A percentile compares a stretch with the other conserved stretches of the same genome.
Conservation (phyloP, 306 rosid species). For the Fagus crenata region DNA sequence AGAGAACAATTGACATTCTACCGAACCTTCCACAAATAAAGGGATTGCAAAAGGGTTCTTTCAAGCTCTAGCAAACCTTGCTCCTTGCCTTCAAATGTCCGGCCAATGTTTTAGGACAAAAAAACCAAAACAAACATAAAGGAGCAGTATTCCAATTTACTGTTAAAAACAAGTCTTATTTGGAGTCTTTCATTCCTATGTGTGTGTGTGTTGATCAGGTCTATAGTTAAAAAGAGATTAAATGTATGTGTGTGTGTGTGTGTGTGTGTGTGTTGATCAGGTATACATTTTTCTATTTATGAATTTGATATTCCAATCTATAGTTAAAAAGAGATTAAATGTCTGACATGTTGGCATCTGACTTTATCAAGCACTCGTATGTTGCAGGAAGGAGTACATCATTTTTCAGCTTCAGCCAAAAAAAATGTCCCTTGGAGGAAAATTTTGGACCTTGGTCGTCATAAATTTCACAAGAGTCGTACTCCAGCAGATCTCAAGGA, state of each 20-base stretch:
- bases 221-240: too few species aligned
- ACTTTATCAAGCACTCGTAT: neutral
- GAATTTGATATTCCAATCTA: neutral
- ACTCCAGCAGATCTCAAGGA: slow-evolving; percentile 58
- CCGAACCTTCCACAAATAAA: neutral
- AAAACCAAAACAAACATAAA: too few species aligned
- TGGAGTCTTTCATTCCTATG: too few species aligned
- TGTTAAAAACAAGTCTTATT: too few species aligned
- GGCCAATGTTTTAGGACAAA: too few species aligned
- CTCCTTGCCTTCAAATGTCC: too few species aligned
- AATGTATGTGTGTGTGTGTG: too few species aligned
- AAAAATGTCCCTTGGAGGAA: slow-evolving; percentile 44
- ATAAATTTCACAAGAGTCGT: slow-evolving; percentile 40
- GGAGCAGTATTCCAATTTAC: too few species aligned
- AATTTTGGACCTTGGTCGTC: slow-evolving; percentile 45
- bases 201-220: too few species aligned
- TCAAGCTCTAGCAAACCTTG: neutral
- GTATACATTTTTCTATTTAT: neutral
- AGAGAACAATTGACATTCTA: neutral
- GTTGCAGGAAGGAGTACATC: slow-evolving; percentile 24
- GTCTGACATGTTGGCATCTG: neutral
- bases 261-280: neutral
- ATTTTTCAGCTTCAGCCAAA: slow-evolving; percentile 12
- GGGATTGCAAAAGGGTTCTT: neutral
- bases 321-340: neutral